phyloP scores from a whole-genome alignment of 2,329 filamentous ascomycete genomes.

The Acephala macrosclerotiorum region DNA sequence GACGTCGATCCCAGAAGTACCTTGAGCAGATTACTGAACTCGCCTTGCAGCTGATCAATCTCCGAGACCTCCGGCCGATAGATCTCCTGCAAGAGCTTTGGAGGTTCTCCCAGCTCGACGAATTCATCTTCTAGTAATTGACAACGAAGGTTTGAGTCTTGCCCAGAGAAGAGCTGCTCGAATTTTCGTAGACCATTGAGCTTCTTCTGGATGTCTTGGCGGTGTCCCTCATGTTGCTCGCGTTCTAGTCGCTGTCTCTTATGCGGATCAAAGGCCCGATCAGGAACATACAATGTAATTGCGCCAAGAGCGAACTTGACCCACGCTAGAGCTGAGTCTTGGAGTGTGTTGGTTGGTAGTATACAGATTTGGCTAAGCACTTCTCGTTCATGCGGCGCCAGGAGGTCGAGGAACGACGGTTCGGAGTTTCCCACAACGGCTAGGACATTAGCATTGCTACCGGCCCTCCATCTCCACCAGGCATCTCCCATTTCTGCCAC shows the following conservation, averaged over 20 bases:
- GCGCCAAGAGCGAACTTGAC: constrained; percentile 77
- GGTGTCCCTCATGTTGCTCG: constrained; percentile 62
- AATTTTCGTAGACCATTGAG: constrained; percentile 70
- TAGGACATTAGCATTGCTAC: too few species aligned
- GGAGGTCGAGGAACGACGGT: constrained; percentile 2
- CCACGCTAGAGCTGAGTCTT: constrained; percentile 69
- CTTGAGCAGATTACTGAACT: constrained; percentile 80
- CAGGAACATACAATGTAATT: constrained; percentile 83
- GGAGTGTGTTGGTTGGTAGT: constrained; percentile 34
- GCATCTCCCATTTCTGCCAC: too few species aligned
- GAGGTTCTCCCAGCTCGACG: constrained; percentile 68
- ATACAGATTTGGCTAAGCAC: not conserved
- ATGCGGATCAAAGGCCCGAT: constrained; percentile 85
- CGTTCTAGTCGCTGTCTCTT: constrained; percentile 71
- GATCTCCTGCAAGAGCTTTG: constrained; percentile 68
- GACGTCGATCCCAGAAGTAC: constrained; percentile 36
- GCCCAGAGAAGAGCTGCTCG: constrained; percentile 72
- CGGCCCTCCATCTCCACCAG: too few species aligned
- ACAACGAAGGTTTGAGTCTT: constrained; percentile 71
- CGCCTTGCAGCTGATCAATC: constrained; percentile 76
- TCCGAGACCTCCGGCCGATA: constrained; percentile 75
- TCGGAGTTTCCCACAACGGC: not conserved
- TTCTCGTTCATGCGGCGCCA: not conserved
- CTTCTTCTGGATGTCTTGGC: constrained; percentile 60
- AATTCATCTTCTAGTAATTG: constrained; percentile 69